phyloP scores from a whole-genome alignment of 192 early-diverging fungal genomes.

The Helicostylum pulchrum region DNA sequence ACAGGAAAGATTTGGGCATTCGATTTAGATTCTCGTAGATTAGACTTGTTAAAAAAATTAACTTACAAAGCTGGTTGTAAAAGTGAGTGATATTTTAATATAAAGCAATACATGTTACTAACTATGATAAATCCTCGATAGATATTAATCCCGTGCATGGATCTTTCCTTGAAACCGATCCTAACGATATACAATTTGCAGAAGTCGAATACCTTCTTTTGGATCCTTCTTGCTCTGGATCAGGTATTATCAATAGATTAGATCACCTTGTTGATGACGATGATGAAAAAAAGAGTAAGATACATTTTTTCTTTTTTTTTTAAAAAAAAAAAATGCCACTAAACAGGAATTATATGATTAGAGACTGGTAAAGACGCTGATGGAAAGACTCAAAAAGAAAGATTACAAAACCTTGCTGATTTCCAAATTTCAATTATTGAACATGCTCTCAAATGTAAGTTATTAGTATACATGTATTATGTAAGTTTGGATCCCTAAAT shows the following conservation, averaged over 20 bases:
- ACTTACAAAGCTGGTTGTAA: constrained; percentile 78
- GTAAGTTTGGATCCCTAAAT: not conserved
- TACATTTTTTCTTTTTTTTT: not conserved
- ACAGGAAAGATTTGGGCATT: constrained; percentile 87
- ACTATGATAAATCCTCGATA: constrained; percentile 15
- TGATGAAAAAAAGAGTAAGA: constrained; percentile 29
- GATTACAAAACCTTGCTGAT: constrained; percentile 73
- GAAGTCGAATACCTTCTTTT: constrained; percentile 84
- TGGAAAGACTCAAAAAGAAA: constrained; percentile 44
- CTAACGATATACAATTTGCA: constrained; percentile 57
- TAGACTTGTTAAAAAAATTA: constrained; percentile 70
- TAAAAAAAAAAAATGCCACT: too few relatives aligned
- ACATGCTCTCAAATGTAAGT: constrained; percentile 77
- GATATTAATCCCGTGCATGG: constrained; percentile 68
- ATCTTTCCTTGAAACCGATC: constrained; percentile 82
- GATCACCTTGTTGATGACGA: constrained; percentile 80
- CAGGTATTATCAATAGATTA: constrained; percentile 86
- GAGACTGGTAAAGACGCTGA: constrained; percentile 9
- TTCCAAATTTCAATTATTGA: constrained; percentile 80
- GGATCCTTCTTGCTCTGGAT: constrained; percentile 96
- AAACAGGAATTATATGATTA: constrained; percentile 1
- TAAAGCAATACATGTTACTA: not conserved
- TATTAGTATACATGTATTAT: not conserved
- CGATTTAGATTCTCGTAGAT: constrained; percentile 75
- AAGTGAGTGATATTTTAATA: constrained; percentile 44